Conservation (phyloP, 176 grass and related monocot species). For the Microstegium vimineum region DNA sequence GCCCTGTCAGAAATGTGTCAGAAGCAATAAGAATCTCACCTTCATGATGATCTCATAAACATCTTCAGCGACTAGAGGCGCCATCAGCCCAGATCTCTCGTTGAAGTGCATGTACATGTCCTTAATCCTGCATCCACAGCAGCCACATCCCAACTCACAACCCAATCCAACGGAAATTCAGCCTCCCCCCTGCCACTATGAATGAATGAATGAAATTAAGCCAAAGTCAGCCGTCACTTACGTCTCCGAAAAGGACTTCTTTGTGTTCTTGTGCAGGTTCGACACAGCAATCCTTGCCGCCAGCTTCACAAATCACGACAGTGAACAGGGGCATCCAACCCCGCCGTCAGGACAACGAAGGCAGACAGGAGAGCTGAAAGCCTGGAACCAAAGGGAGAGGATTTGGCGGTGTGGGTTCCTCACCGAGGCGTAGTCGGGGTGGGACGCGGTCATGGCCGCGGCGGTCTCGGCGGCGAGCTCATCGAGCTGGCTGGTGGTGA, state of each 20-base stretch:
- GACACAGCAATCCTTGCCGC: constrained; percentile 93
- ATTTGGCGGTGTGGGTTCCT: not conserved
- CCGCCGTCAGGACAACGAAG: not conserved
- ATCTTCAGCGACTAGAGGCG: constrained; percentile 78
- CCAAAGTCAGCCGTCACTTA: not conserved
- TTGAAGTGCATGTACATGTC: constrained; percentile 69
- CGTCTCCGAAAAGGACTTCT: constrained; percentile 92
- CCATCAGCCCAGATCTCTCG: constrained; percentile 68
- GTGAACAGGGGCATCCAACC: not conserved
- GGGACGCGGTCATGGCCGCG: constrained; percentile 75
- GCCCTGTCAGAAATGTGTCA: not conserved
- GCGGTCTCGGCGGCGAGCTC: constrained; percentile 95
- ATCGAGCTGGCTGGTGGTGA: constrained; percentile 95
- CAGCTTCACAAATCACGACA: constrained; percentile 34
- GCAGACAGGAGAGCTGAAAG: not conserved
- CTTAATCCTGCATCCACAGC: constrained; percentile 61
- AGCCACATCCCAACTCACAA: not conserved
- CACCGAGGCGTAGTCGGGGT: constrained; percentile 92
- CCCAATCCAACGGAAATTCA: not conserved
- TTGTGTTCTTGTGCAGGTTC: constrained; percentile 96
- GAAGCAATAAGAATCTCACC: constrained; percentile 13
- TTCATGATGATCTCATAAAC: constrained; percentile 85
- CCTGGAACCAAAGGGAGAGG: not conserved
- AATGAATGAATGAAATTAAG: not conserved
- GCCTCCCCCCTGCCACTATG: not conserved